Evolutionary conservation across 495 filamentous ascomycete species (phyloP).

Genomic region (Bacidia gigantensis): DNA sequence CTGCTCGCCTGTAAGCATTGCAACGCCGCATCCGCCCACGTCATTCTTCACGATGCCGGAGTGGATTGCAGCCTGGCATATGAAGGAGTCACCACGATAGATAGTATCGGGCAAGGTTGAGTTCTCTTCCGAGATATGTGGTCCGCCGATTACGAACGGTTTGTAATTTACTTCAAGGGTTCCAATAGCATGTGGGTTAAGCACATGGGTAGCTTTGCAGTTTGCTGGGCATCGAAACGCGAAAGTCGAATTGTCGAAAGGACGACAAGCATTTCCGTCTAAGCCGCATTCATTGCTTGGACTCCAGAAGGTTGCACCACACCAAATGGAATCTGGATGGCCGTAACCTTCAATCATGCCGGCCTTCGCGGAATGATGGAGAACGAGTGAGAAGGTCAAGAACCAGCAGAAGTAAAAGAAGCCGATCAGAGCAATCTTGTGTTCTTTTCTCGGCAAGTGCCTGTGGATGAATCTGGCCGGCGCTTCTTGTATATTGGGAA

Average conservation of each 20-base stretch:
- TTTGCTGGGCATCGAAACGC: slow-evolving; percentile 72
- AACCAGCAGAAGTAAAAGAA: slow-evolving; percentile 57
- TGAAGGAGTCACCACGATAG: slow-evolving; percentile 73
- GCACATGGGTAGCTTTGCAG: slow-evolving; percentile 49
- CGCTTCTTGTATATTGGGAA: slow-evolving; percentile 53
- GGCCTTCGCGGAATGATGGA: slow-evolving; percentile 47
- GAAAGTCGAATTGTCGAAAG: slow-evolving; percentile 54
- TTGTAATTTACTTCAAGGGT: slow-evolving; percentile 55
- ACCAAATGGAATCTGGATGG: slow-evolving; percentile 50
- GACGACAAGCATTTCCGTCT: slow-evolving; percentile 68
- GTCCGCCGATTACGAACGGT: slow-evolving; percentile 63
- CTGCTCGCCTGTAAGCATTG: slow-evolving; percentile 51
- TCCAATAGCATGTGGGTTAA: slow-evolving; percentile 64
- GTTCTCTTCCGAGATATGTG: slow-evolving; percentile 29
- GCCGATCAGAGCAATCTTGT: slow-evolving; percentile 45
- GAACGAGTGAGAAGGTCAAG: slow-evolving; percentile 51
- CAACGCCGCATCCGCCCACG: slow-evolving; percentile 64
- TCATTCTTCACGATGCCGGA: slow-evolving; percentile 54
- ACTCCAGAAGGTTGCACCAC: slow-evolving; percentile 45
- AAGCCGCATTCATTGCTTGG: slow-evolving; percentile 62
- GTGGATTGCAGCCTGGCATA: slow-evolving; percentile 72
- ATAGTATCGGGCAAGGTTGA: slow-evolving; percentile 27
- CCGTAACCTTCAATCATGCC: slow-evolving; percentile 59
- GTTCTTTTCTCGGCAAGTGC: slow-evolving; percentile 47
- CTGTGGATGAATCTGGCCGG: slow-evolving; percentile 49